Evolutionary conservation across 352 stramenopile species (phyloP), one percentile per base, ranked within the genome.

Genomic region (Phytophthora europaea): DNA sequence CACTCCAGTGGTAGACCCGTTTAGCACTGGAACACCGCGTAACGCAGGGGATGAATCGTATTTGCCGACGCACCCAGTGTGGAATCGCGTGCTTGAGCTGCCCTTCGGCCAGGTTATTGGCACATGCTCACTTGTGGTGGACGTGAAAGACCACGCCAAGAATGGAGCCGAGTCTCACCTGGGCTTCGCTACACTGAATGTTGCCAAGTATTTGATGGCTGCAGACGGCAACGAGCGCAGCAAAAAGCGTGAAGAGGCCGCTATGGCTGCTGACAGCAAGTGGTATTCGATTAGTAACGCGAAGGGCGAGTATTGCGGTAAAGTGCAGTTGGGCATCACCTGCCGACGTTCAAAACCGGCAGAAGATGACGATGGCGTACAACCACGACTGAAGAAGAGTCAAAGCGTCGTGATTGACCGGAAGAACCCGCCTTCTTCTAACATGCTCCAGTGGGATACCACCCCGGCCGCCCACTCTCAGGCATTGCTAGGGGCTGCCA

Each of bases 251-350:
- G 90, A 97, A 71, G 87, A 97, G 22, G 75, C 76, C 4, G 83
- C 87, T 8, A 92, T 94, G 73, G 82, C 81, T n/a, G 79, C 84
- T 12, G 86, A 94, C 61, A 84, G 80, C 45, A 85, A 90, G 33
- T 97, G 90, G 90, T 94, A 94, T 75, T 95, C 90, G 4, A 82
- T 97, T 26, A 94, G 90, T 62, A 97, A 94, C 50, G 73, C 73
- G 2, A 95, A 94, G 70, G 90, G 90, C 13, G 90, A 97, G 61
- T 97, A 95, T 72, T 97, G 90, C 36, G 90, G 90, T 23, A 94
- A 94, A 62, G 79, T 97, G 16, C 88, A 93, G 70, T 61, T 97
- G 1, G 87, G 87, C 7, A 93, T 97, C 22, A 94, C 86, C 12
- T 95, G 88, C 45, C 78, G 82, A 50, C 81, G 80, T 0, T 66